These are phyloP conservation scores for Mycosphaerella sp. DNA, from an alignment of 2,329 filamentous ascomycete species.

Conservation along the genomic window DNA sequence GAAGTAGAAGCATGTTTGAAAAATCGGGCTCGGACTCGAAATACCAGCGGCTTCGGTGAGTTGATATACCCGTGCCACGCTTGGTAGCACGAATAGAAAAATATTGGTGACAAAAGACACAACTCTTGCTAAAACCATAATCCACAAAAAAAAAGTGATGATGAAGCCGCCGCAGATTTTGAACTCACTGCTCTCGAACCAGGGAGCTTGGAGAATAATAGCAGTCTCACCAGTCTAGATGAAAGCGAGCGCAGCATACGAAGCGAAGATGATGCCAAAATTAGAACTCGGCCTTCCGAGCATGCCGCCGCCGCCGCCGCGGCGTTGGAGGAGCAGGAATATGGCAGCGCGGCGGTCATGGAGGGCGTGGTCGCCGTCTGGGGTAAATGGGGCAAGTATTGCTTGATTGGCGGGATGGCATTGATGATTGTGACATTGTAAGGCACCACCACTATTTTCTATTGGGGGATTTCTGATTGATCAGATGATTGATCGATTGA, in stretches of 20 bases:
- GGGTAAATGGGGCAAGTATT: slow-evolving; percentile 2
- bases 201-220: neutral
- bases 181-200: slow-evolving; percentile 1
- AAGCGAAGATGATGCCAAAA: neutral
- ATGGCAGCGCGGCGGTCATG: slow-evolving; percentile 11
- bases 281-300: neutral
- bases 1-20: slow-evolving; percentile 7
- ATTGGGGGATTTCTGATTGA: no score
- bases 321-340: slow-evolving; percentile 2
- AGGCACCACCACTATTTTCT: no score
- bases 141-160: neutral
- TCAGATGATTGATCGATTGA: no score
- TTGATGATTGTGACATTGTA: slow-evolving; percentile 5
- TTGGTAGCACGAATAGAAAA: no score
- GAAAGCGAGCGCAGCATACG: neutral
- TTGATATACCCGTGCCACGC: no score
- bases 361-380: slow-evolving; percentile 11
- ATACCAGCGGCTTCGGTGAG: slow-evolving; percentile 8
- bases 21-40: neutral
- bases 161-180: slow-evolving; percentile 3
- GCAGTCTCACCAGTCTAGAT: neutral
- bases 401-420: slow-evolving; percentile 5
- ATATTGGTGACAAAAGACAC: no score
- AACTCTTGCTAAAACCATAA: no score
- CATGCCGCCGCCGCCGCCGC: no score